Base-by-base conservation (phyloP, 768 basidiomycete species). In the Termitomyces sp. region DNA sequence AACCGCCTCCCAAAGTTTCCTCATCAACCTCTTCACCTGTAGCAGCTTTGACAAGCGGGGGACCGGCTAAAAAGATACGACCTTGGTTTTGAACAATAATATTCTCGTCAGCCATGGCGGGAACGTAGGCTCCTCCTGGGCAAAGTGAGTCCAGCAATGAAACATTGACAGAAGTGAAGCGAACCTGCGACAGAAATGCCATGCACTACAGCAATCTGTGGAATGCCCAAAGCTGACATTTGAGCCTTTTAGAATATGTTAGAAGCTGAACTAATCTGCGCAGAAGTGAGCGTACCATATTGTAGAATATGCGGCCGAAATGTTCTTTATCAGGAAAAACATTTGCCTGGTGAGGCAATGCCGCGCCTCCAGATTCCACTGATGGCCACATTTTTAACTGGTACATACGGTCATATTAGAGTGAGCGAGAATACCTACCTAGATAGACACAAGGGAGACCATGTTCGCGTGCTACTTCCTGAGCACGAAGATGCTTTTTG, bases 291-390 rank as follows among this genome's bases (percentile, higher is more conserved):
- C 77, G 48, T 57, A 88, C 94, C 93, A 96, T 96, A 66, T 98
- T 97, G 70, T 94, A 97, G 74, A 98, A 98, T 67, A 97, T 96
- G 6, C 94, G 83, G 4, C 94, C 94, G 64, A 98, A 98, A 68
- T 98, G 93, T 61, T 96, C 89, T 69, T 86, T 91, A 76, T 97
- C 94, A 6, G 94, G 94, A 70, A 96, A 96, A 13, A 95, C 92
- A 64, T 92, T 93, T 1, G 94, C 91, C 73, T 98, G 94, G 70
- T 91, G 83, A 1, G 94, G 94, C 20, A 98, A 77, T 1, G 93
- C 92, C 13, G 94, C 94, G 35, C 94, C 94, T 52, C 94, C 94
- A 8, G 92, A 94, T 72, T 97, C 95, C 59, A 97, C 94, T 93
- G 65, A 20, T 43, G 38, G 4, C 45, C 33, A 33, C 61, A 35